A percentile compares a stretch with the other conserved stretches of the same genome.
Evolutionary conservation across 2,329 filamentous ascomycete species (phyloP).

Genomic region (Fusarium hainanense): DNA sequence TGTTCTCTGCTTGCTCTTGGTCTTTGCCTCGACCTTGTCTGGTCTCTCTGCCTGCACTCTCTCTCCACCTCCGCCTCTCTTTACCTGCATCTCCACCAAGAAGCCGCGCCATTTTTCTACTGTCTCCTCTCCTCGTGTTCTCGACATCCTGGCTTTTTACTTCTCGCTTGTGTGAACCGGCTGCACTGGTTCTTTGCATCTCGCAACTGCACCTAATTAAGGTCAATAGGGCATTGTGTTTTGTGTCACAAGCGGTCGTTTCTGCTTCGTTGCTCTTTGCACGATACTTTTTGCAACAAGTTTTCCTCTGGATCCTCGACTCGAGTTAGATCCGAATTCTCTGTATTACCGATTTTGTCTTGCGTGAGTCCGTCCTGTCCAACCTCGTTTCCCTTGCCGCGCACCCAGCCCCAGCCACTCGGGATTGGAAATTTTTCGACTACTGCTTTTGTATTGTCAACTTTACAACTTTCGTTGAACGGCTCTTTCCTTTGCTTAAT

Average conservation of each 20-base stretch:
- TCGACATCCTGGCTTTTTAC: slow-evolving; percentile 36
- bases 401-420: slow-evolving; percentile 31
- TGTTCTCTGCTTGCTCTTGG: slow-evolving; percentile 15
- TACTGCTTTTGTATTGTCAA: not conserved
- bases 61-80: slow-evolving; percentile 21
- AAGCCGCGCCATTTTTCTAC: slow-evolving; percentile 33
- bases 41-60: slow-evolving; percentile 16
- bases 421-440: slow-evolving; percentile 12
- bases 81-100: slow-evolving; percentile 26
- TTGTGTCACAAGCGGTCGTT: slow-evolving; percentile 27
- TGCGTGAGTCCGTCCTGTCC: slow-evolving; percentile 41
- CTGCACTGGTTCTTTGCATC: slow-evolving; percentile 27
- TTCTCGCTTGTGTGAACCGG: slow-evolving; percentile 12
- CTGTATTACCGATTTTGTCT: slow-evolving; percentile 41
- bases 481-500: not conserved
- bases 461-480: not conserved
- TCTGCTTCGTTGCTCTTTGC: slow-evolving; percentile 34
- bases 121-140: slow-evolving; percentile 28
- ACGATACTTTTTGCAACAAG: slow-evolving; percentile 35
- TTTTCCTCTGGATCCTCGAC: slow-evolving; percentile 44
- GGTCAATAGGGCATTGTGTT: slow-evolving; percentile 11
- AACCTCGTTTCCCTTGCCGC: slow-evolving; percentile 25
- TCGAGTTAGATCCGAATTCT: slow-evolving; percentile 44
- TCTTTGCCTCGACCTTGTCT: slow-evolving; percentile 26
- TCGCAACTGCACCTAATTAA: slow-evolving; percentile 4